A percentile compares a stretch with the other conserved stretches of the same genome.
Evolutionary conservation across 768 basidiomycete genomes (phyloP).

Genomic region (Trametes maxima): DNA sequence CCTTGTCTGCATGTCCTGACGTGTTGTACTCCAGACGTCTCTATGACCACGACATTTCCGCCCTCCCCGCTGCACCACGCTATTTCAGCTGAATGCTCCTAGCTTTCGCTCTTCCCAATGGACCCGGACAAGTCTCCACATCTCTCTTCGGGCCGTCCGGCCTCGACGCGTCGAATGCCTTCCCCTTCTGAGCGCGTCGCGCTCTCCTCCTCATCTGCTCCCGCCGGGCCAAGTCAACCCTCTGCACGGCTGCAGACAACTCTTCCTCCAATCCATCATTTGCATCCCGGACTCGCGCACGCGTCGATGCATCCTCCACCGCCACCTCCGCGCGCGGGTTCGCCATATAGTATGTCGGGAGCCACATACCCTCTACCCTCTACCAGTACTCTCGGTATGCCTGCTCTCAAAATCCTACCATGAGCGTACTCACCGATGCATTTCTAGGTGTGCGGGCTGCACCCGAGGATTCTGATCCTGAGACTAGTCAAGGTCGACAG

Average conservation of each 20-base stretch:
- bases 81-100: constrained; percentile 20
- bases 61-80: constrained; percentile 18
- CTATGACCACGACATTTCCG: constrained; percentile 26
- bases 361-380: constrained; percentile 27
- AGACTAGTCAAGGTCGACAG: constrained; percentile 59
- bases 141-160: constrained; percentile 27
- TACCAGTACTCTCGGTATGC: constrained; percentile 25
- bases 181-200: constrained; percentile 31
- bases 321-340: constrained; percentile 26
- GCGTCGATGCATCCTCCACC: constrained; percentile 40
- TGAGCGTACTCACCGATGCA: not conserved
- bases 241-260: constrained; percentile 33
- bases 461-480: constrained; percentile 56
- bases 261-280: constrained; percentile 68
- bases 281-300: constrained; percentile 67
- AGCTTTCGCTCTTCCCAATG: constrained; percentile 31
- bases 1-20: constrained; percentile 16
- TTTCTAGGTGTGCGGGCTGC: constrained; percentile 36
- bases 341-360: constrained; percentile 24
- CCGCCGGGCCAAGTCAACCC: constrained; percentile 11
- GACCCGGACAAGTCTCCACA: constrained; percentile 42
- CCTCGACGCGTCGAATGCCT: constrained; percentile 31
- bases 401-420: not conserved
- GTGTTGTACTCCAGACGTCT: constrained; percentile 23
- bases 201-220: constrained; percentile 26